Conservation (phyloP, 2,329 filamentous ascomycete species). For the Fusarium goolgardi region DNA sequence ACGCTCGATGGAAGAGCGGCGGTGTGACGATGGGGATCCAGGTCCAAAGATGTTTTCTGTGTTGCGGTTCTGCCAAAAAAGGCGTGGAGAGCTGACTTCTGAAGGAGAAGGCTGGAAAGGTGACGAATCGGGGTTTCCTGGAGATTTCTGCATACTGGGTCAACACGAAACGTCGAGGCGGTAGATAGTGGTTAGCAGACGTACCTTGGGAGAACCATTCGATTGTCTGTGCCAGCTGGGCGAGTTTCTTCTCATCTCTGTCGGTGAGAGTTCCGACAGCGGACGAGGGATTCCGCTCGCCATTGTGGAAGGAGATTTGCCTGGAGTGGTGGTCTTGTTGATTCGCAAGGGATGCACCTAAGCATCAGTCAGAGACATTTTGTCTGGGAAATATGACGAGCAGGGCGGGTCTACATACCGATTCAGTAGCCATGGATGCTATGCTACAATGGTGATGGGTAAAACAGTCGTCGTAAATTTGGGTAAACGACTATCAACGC, state of each 20-base stretch:
- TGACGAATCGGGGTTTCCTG: constrained; percentile 78
- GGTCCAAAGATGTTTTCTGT: constrained; percentile 76
- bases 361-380: constrained; percentile 41
- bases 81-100: constrained; percentile 78
- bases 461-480: constrained; percentile 34
- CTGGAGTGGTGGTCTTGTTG: constrained; percentile 71
- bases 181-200: constrained; percentile 27
- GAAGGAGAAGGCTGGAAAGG: constrained; percentile 88
- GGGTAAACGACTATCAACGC: constrained; percentile 49
- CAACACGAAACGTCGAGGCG: constrained; percentile 44
- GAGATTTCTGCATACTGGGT: constrained; percentile 68
- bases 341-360: constrained; percentile 84
- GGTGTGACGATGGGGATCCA: constrained; percentile 76
- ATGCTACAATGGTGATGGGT: constrained; percentile 41
- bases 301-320: constrained; percentile 72
- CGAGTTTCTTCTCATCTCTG: constrained; percentile 89
- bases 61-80: constrained; percentile 91
- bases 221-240: constrained; percentile 91
- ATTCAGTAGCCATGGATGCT: constrained; percentile 52
- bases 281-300: constrained; percentile 73
- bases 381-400: constrained; percentile 29
- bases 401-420: constrained; percentile 50
- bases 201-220: constrained; percentile 54
- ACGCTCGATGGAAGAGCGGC: constrained; percentile 93
- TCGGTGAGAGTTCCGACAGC: constrained; percentile 88